Evolutionary conservation across 75 land plant genomes (phyloP), one percentile per base, ranked within the genome.

Genomic region (Cupressus sempervirens): DNA sequence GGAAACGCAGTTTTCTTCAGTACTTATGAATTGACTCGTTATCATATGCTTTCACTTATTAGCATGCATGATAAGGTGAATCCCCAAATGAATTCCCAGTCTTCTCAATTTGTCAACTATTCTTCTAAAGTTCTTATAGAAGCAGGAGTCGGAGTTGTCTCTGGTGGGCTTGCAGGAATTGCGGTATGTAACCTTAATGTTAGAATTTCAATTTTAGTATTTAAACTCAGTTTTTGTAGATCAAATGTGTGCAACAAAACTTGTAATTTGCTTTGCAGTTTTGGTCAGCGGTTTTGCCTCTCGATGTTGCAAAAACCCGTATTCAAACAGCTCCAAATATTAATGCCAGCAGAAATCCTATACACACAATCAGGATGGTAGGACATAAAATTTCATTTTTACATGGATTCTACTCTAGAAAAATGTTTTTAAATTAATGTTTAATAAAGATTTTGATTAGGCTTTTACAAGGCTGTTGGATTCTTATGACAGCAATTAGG

Each of bases 281-380:
- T 87, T 97, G 99, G 99, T 83, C 85, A 67, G 93, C 89, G 45
- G 95, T 96, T 75, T 84, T 97, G 83, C 99, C 99, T 38, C 84
- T 97, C 76, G 99, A 97, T 91, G 98, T 97, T 40, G 98, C 97
- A 72, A 97, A 97, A 85, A 97, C 99, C 34, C 88, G 97, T 26
- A 96, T 97, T 81, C 99, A 97, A 85, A 97, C 98, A 77, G 65
- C 94, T 32, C 83, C 90, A 35, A 87, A 92, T 83, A 86, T 77
- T 46, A 87, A 76, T 74, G 76, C 75, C 56, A 86, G 88, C 32
- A 91, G 92, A 80, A 96, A 92, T 84, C 96, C 95, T 20, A 87
- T 97, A 38, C 70, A 81, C 48, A 88, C 91, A 68, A 87, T 97
- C 83, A 86, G 68, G 9, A 83, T 84, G 88, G 99, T 97, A 91